Evolutionary conservation across 2,329 filamentous ascomycete species (phyloP), one percentile per base, ranked within the genome.

Genomic region (Bipolaris victoriae): DNA sequence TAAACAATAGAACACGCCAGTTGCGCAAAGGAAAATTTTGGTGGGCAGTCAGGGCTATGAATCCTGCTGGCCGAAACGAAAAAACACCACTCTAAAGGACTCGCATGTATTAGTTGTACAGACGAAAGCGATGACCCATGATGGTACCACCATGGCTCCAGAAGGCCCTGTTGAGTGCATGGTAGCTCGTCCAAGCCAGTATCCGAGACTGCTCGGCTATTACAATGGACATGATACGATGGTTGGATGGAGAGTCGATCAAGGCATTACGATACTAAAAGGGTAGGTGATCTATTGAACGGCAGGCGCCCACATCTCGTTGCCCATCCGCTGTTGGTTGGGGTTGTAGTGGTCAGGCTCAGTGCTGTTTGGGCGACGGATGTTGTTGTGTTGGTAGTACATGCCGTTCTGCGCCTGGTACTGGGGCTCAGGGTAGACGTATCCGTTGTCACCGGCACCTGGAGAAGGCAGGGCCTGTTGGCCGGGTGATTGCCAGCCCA

Each of bases 401-500:
- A 83, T 84, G 72, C 87, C 83, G 40, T 84, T 83, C 33, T 82
- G 82, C 37, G 83, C 83, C 48, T 85, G 83, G 59, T 88, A 89
- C 24, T 80, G 81, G 4, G 86, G 86, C 66, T 96, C 92, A 0
- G 91, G 90, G 66, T 97, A 96, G 7, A 89, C 87, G 72, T 96
- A 97, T 60, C 90, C 87, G 43, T 67, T 73, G 63, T 92, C 93
- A 61, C 82, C 82, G 48, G 85, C 86, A 43, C 84, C 85, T 43
- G 92, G 90, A 7, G 90, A 89, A 9, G 89, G 87, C 64, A 92
- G 87, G 31, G 85, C 84, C 62, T 87, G 86, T 65, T 93, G 90
- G 2, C 88, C 86, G 3, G 92, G 92, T 4, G 92, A 96, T 64
- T 92, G 90, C 93, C 94, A 97, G 52, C 91, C 90, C 61, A 91